Evolutionary conservation across 2,329 filamentous ascomycete genomes (phyloP).

Genomic region (Thelonectria rubi): DNA sequence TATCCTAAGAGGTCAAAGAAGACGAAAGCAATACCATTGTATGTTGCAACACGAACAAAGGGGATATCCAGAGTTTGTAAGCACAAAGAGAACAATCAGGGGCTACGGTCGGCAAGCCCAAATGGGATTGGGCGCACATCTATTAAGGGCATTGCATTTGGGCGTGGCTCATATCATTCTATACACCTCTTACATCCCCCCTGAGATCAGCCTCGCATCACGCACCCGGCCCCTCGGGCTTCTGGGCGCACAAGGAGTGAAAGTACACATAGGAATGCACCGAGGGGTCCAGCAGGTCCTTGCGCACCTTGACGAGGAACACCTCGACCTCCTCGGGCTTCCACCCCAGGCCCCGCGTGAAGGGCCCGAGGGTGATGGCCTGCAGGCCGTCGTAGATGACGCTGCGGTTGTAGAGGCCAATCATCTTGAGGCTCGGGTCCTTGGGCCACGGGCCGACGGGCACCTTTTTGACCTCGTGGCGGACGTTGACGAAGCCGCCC

Average conservation of each 20-base stretch:
- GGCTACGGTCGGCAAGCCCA: no score
- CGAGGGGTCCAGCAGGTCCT: constrained; percentile 43
- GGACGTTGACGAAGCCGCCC: constrained; percentile 54
- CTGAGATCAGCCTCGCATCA: not conserved
- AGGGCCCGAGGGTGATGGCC: constrained; percentile 47
- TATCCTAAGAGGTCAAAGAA: no score
- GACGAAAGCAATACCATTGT: no score
- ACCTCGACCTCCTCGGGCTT: constrained; percentile 45
- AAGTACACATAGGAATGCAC: constrained; percentile 33
- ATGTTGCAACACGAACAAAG: no score
- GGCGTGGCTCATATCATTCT: no score
- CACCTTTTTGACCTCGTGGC: constrained; percentile 52
- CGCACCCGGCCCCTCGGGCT: not conserved
- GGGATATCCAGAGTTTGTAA: no score
- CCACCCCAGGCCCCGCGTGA: constrained; percentile 48
- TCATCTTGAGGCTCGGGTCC: constrained; percentile 55
- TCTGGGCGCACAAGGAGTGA: constrained; percentile 30
- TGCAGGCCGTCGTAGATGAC: constrained; percentile 45
- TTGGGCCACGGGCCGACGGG: constrained; percentile 59
- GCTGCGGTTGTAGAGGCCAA: constrained; percentile 49
- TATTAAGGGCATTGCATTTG: no score
- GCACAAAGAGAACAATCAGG: no score
- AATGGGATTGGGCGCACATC: no score
- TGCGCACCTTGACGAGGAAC: constrained; percentile 47
- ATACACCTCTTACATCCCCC: no score